These are phyloP conservation scores for Blastobotrys arbuscula DNA, from an alignment of 1,139 yeast genomes.

Conservation along the genomic window DNA sequence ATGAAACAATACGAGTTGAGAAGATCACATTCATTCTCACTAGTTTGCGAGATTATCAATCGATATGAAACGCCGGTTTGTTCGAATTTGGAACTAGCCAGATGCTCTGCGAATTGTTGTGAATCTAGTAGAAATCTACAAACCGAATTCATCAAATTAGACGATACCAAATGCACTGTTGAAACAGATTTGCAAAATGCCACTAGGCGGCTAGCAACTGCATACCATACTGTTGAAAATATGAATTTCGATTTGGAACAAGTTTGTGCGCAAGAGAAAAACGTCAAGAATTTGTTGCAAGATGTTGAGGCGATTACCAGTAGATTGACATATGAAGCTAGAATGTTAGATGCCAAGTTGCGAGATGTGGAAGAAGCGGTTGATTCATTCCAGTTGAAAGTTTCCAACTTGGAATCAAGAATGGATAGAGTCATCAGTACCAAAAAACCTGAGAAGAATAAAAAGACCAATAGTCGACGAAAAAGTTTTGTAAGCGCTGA, in stretches of 20 bases:
- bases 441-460: background rate
- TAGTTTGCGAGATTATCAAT: conserved; percentile 38
- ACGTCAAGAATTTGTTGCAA: conserved; percentile 45
- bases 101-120: background rate
- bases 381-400: conserved; percentile 43
- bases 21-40: conserved; percentile 40
- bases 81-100: background rate
- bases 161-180: conserved; percentile 4
- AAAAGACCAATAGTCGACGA: background rate
- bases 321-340: conserved; percentile 70
- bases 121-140: conserved; percentile 11
- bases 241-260: conserved; percentile 19
- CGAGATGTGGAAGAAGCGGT: conserved; percentile 77
- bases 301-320: conserved; percentile 71
- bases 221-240: conserved; percentile 16
- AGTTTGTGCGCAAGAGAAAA: conserved; percentile 20
- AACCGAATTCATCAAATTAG: conserved; percentile 15
- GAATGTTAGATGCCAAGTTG: conserved; percentile 65
- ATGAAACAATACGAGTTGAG: conserved; percentile 15
- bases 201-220: conserved; percentile 14
- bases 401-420: conserved; percentile 36
- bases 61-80: conserved; percentile 32
- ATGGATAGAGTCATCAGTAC: conserved; percentile 24
- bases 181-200: conserved; percentile 1
- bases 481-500: background rate